phyloP scores from a whole-genome alignment of 768 basidiomycete genomes.

The Leucocoprinus sp. region DNA sequence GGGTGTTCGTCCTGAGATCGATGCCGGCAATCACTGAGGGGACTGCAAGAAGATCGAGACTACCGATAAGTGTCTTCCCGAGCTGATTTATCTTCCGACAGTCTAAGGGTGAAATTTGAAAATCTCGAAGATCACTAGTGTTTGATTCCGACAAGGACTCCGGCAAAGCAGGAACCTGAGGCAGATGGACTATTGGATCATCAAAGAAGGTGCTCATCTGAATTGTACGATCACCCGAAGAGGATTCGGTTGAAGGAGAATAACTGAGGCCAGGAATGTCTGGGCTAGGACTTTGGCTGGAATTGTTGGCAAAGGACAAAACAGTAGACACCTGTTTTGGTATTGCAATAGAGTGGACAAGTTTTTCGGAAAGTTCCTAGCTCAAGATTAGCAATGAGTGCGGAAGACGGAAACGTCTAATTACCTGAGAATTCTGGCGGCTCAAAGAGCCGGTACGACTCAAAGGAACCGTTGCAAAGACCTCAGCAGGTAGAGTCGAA shows the following conservation, averaged over 20 bases:
- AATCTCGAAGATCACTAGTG: neutral
- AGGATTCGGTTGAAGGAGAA: conserved; percentile 54
- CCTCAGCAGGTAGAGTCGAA: conserved; percentile 6
- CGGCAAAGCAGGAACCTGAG: conserved; percentile 5
- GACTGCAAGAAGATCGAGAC: neutral
- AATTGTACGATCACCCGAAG: conserved; percentile 44
- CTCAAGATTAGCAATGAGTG: conserved; percentile 1
- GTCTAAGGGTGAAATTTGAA: conserved; percentile 4
- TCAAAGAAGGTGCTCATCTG: conserved; percentile 50
- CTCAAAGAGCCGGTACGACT: neutral
- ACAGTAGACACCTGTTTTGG: neutral
- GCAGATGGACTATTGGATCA: conserved; percentile 21
- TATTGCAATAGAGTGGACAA: neutral
- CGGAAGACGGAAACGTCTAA: neutral
- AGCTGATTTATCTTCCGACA: neutral
- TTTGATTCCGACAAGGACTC: conserved; percentile 20
- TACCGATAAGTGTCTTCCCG: neutral
- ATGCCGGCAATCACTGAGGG: neutral
- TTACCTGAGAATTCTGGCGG: conserved; percentile 6
- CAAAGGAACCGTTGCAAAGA: neutral
- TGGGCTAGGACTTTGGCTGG: conserved; percentile 32
- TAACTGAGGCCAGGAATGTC: conserved; percentile 50
- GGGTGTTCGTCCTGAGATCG: neutral
- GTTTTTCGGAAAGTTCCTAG: conserved; percentile 10
- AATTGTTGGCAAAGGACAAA: neutral